Percentiles rank a stretch among this genome's conserved stretches.
Conservation (phyloP, 23 red algal genomes). For the Porphyridium purpureum region DNA sequence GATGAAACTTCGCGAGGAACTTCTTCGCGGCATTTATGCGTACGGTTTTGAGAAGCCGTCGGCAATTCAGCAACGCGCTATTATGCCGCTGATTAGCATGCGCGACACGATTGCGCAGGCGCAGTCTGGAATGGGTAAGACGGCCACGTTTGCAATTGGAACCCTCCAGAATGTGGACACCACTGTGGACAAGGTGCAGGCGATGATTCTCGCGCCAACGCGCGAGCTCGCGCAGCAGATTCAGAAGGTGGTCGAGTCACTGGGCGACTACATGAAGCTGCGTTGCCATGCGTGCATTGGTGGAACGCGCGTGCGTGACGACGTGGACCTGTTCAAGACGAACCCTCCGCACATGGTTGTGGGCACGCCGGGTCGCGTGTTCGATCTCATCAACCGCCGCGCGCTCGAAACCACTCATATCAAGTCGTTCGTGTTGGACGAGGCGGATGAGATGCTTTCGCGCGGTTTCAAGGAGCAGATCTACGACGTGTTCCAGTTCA, state of each 20-base stretch:
- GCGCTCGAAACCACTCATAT: slow-evolving; percentile 81
- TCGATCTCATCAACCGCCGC: slow-evolving; percentile 83
- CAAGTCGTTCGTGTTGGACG: slow-evolving; percentile 95
- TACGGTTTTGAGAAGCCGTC: slow-evolving; percentile 99
- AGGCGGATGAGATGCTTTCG: slow-evolving; percentile 99
- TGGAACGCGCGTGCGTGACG: slow-evolving; percentile 86
- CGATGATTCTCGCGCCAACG: slow-evolving; percentile 86
- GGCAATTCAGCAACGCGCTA: slow-evolving; percentile 92
- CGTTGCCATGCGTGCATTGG: slow-evolving; percentile 92
- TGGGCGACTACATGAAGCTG: slow-evolving; percentile 88
- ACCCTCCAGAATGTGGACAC: slow-evolving; percentile 96
- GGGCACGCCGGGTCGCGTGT: slow-evolving; percentile 94
- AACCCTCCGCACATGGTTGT: slow-evolving; percentile 94
- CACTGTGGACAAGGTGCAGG: slow-evolving; percentile 85
- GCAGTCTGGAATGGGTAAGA: slow-evolving; percentile 99
- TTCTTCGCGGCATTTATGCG: slow-evolving; percentile 87
- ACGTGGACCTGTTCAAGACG: slow-evolving; percentile 71
- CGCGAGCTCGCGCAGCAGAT: slow-evolving; percentile 99
- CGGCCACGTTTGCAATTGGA: slow-evolving; percentile 89
- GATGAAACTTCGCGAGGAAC: slow-evolving; percentile 86
- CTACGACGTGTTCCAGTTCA: slow-evolving; percentile 99
- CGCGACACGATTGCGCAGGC: slow-evolving; percentile 96
- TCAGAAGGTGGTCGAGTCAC: slow-evolving; percentile 71
- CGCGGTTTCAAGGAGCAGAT: slow-evolving; percentile 99
- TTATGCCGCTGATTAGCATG: slow-evolving; percentile 80